Base-by-base conservation (phyloP, 805 yeast genomes). In the Komagataella kurtzmanii region DNA sequence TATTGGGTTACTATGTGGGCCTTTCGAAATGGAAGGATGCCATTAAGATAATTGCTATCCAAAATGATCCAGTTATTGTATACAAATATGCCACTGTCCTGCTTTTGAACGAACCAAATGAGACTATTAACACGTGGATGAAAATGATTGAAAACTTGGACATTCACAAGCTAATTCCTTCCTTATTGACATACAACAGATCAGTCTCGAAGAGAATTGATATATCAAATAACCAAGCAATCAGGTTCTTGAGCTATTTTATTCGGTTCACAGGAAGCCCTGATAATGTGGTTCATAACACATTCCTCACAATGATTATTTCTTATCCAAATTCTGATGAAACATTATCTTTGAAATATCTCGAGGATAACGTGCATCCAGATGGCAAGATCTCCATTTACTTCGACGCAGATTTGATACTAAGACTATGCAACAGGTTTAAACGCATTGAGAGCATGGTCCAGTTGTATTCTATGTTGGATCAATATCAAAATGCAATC, bases 81-180 rank as follows among this genome's bases (percentile, higher is more conserved):
- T 87, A 88, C 66, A 76, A 77, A 54, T 80, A 81, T 54, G 74
- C 97, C 0, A 80, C 84, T 0, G 81, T 81, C 0, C 64, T 93
- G 44, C 63, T 93, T 50, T 70, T 80, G 2, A 85, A 86, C 57
- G 66, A 76, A 12, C 90, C 99, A 0, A 70, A 69, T 24, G 75
- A 73, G 10, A 88, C 96, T 0, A 79, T 87, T 1, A 84, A 83
- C 50, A 73, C 86, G 0, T 93, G 97, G 97, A 75, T 86, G 59
- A 74, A 81, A 50, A 62, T 82, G 46, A 59, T 72, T 0, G 67
- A 66, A 23, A 59, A 61, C 6, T 56, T 91, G 2, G 78, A 85
- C 53, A 82, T 84, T 49, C 74, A 76, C 12, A 79, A 74, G 54
- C 69, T 93, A 19, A 64, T 93, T 2, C 95, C 97, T 2, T 81